Conservation (phyloP, 768 basidiomycete genomes). For the Lactarius pseudohatsudake region DNA sequence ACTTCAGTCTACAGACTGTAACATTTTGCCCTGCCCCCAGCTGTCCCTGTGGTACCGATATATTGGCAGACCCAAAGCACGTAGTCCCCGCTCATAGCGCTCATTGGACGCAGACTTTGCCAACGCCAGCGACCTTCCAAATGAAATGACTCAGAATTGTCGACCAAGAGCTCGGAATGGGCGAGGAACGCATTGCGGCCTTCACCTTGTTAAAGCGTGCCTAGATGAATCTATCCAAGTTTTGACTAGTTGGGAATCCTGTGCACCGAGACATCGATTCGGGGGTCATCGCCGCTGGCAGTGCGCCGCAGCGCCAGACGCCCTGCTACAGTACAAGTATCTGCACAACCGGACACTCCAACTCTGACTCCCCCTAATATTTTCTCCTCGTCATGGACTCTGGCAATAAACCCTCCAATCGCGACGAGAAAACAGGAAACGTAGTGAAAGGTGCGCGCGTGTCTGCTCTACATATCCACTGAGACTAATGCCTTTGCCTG, state of each 20-base stretch:
- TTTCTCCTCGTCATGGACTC: conserved; percentile 8
- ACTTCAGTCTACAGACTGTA: too few species aligned
- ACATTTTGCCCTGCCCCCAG: too few species aligned
- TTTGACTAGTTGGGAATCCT: background rate
- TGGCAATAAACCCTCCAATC: background rate
- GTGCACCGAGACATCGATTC: background rate
- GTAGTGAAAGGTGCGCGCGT: background rate
- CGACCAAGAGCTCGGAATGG: too few species aligned
- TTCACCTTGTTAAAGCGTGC: background rate
- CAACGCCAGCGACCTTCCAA: too few species aligned
- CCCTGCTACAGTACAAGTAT: background rate
- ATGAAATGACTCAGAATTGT: too few species aligned
- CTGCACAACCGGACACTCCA: background rate
- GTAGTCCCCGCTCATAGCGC: too few species aligned
- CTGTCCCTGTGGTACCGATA: too few species aligned
- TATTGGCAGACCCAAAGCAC: too few species aligned
- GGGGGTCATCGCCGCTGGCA: background rate
- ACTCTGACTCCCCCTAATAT: background rate
- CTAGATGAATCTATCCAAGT: background rate
- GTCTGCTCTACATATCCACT: background rate
- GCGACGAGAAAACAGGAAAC: conserved; percentile 14
- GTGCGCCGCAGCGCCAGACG: background rate
- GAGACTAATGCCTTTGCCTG: background rate
- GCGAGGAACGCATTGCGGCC: too few species aligned
- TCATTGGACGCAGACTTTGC: too few species aligned